Base-by-base conservation (phyloP, 495 filamentous ascomycete species). In the Penicillium herquei region DNA sequence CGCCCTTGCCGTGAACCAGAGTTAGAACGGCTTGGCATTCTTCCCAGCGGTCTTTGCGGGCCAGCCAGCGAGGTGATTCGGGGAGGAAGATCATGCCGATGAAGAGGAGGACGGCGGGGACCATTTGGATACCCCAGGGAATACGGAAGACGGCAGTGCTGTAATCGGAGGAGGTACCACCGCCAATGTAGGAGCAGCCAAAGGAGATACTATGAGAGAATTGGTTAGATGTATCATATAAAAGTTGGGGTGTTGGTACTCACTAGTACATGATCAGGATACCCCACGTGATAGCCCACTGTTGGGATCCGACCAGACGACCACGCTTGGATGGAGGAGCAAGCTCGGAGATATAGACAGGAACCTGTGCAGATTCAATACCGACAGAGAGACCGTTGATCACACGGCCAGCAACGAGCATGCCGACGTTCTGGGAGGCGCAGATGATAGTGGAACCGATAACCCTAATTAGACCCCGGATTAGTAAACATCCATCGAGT, bases 221-320 rank as follows among this genome's bases (percentile, higher is more conserved):
- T 17, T 13, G 32, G n/a, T 46, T 46, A 46, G 43, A 6, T n/a
- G n/a, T 14, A n/a, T 46, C 12, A 10, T 21, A 14, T 14, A 1
- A 21, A 0, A 5, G 10, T 18, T 26, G 4, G 16, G n/a, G 32
- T 11, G 31, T 12, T 6, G 8, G 0, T 10, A 65, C 62, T 46
- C 66, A 73, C 67, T 81, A 78, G 79, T 86, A 92, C 88, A 92
- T 91, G 68, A 91, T 91, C 44, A 91, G 54, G 54, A 92, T 91
- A 65, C 89, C 89, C 86, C 86, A 90, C 49, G 86, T 90, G 57
- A 92, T 90, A 43, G 88, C 84, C 87, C 88, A 90, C 72, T 91
- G 88, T 57, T 91, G 85, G 54, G 83, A 78, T 39, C 87, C 85
- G 35, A 91, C 84, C 21, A 94, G 77, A 34, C 88, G 81, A 37